Base-by-base conservation (phyloP, 306 rosid genomes). In the Carpinus fangiana region DNA sequence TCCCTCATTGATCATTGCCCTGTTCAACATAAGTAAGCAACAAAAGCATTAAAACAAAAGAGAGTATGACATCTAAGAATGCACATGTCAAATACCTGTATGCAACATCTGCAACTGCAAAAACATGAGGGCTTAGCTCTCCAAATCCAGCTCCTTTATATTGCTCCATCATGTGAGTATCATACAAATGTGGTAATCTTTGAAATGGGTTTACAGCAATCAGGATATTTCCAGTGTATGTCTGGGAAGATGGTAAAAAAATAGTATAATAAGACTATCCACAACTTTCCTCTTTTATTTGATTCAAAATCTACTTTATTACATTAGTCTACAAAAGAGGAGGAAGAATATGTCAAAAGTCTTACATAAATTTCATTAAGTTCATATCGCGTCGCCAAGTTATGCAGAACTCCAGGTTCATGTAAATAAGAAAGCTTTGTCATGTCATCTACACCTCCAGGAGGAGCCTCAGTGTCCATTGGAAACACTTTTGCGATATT, bases 391-490 rank as follows among this genome's bases (percentile, higher is more conserved):
- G 97, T 7, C 2, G 98, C 97, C 93, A 96, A 96, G 89, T 96
- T 96, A 84, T 89, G 80, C 87, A 96, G 82, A 84, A 96, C 99
- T 82, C 99, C 99, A 0, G 99, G 99, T 84, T 96, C 99, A 77
- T 96, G 99, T 88, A 96, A 91, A 89, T 96, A 96, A 62, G 99
- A 96, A 78, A 96, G 80, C 80, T 96, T 96, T 80, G 99, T 96
- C 99, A 96, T 96, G 93, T 96, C 99, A 86, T 96, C 99, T 23
- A 90, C 99, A 79, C 99, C 99, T 79, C 98, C 99, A 31, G 99
- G 98, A 72, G 93, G 91, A 82, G 97, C 94, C 86, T 96, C 99
- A 64, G 92, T 87, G 80, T 96, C 99, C 92, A 91, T 91, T 43
- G 99, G 99, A 72, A 89, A 91, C 84, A 91, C 93, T 84, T 96